Evolutionary conservation across 345 rosid genomes (phyloP), one percentile per base, ranked within the genome.

Genomic region (Eucalyptus cloeziana): DNA sequence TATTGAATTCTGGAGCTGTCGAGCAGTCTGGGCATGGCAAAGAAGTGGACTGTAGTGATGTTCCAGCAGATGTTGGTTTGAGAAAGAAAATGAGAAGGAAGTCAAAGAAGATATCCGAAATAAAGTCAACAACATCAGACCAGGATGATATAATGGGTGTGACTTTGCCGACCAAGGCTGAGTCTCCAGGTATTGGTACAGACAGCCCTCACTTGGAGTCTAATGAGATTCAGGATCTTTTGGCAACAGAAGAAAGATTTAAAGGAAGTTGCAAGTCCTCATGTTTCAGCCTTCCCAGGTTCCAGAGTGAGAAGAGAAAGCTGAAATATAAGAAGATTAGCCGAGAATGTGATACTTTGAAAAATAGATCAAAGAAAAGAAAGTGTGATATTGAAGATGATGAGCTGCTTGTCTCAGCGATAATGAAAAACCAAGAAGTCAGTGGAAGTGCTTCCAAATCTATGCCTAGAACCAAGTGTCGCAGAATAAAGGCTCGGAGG

Each of bases 41-140:
- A 86, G 91, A 90, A 89, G 93, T 90, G 90, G 91, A 52, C 90
- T 89, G 86, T 60, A 92, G 90, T 89, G 93, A 91, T 85, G 85
- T 90, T 88, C 37, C 60, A 8, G 67, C 69, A 85, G 92, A 88
- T 87, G 91, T 89, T 89, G 81, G 80, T 88, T 87, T 87, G 89
- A 94, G 92, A 90, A 95, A 89, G 92, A 96, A 95, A 95, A 90
- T 91, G 58, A 94, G 91, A 85, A 95, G 94, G 92, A 96, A 95
- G 92, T 95, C 96, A 44, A 96, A 91, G 91, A 96, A 94, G 88
- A 92, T 93, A 91, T 95, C 99, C 47, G 94, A 93, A 92, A 92
- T 94, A 87, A 93, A 91, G 94, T 91, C 91, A 86, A 49, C 92
- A 60, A 47, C 89, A 7, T 90, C 90, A 56, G 86, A 91, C 86